Conservation (phyloP, 2,329 filamentous ascomycete genomes). For the Dothidotthia symphoricarpi region DNA sequence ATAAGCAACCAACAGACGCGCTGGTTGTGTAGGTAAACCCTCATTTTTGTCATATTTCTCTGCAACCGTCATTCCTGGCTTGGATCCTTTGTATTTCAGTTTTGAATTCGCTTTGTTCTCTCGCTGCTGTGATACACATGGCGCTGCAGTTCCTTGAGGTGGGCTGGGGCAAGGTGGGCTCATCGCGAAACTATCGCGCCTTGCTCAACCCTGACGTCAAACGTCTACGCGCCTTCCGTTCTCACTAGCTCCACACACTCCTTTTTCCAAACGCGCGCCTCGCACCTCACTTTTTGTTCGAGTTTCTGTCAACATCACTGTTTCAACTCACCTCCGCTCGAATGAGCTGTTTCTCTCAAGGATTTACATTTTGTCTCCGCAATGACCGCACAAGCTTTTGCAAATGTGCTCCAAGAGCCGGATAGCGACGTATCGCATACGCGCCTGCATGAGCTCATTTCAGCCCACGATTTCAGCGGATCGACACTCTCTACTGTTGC, state of each 20-base stretch:
- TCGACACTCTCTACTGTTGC: conserved; percentile 13
- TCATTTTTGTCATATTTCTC: too few relatives aligned
- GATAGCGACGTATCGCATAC: conserved; percentile 20
- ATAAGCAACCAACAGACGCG: too few relatives aligned
- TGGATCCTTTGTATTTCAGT: too few relatives aligned
- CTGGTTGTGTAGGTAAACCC: too few relatives aligned
- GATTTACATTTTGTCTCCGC: conserved; percentile 1
- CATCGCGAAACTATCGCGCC: conserved; percentile 15
- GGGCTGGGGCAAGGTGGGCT: background rate
- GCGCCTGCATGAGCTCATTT: conserved; percentile 18
- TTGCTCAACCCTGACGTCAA: conserved; percentile 17
- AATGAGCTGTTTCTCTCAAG: conserved; percentile 6
- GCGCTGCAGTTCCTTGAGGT: background rate
- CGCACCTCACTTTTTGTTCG: conserved; percentile 1
- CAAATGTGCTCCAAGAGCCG: conserved; percentile 20
- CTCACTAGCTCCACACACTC: conserved; percentile 7
- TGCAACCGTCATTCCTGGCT: too few relatives aligned
- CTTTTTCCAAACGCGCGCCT: background rate
- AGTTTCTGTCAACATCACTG: conserved; percentile 1
- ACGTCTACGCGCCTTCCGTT: conserved; percentile 9
- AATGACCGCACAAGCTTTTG: conserved; percentile 19
- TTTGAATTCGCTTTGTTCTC: background rate
- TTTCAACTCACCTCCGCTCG: conserved; percentile 1
- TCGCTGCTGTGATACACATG: too few relatives aligned
- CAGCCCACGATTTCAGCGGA: conserved; percentile 10